Evolutionary conservation across 2,329 filamentous ascomycete genomes (phyloP).

Genomic region (Byssothecium circinans): DNA sequence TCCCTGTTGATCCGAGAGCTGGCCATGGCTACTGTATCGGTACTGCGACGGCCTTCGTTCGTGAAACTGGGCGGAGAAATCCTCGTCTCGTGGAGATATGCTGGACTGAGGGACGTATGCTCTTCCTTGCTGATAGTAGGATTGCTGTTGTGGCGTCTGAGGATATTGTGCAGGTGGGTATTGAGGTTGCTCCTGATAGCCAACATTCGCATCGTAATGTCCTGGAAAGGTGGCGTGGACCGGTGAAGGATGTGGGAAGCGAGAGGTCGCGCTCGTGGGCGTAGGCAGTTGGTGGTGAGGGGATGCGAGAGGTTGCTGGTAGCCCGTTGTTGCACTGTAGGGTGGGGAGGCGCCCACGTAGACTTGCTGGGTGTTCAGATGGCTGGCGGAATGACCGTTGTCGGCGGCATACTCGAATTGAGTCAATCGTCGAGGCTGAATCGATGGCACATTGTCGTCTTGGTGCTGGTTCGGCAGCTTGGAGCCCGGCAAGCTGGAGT

Average conservation of each 20-base stretch:
- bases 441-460: slow-evolving; percentile 24
- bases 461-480: slow-evolving; percentile 22
- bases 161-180: slow-evolving; percentile 32
- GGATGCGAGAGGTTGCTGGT: slow-evolving; percentile 34
- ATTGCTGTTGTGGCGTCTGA: slow-evolving; percentile 23
- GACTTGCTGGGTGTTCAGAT: slow-evolving; percentile 17
- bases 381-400: slow-evolving; percentile 11
- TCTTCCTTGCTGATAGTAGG: slow-evolving; percentile 30
- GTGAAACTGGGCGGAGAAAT: slow-evolving; percentile 23
- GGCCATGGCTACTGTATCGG: slow-evolving; percentile 29
- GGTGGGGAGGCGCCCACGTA: slow-evolving; percentile 15
- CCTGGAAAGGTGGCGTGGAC: slow-evolving; percentile 26
- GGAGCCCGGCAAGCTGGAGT: slow-evolving; percentile 41
- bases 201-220: slow-evolving; percentile 22
- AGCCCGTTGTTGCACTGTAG: slow-evolving; percentile 30
- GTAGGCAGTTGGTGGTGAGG: slow-evolving; percentile 35
- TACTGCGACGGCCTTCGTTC: slow-evolving; percentile 22
- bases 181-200: slow-evolving; percentile 22
- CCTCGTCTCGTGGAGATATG: slow-evolving; percentile 25
- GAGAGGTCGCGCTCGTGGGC: slow-evolving; percentile 33
- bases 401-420: slow-evolving; percentile 34
- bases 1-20: slow-evolving; percentile 19
- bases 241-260: slow-evolving; percentile 36
- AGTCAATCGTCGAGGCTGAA: slow-evolving; percentile 31
- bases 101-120: slow-evolving; percentile 25